Evolutionary conservation across 176 grass and related monocot genomes (phyloP).

Genomic region (Musa itinerans): DNA sequence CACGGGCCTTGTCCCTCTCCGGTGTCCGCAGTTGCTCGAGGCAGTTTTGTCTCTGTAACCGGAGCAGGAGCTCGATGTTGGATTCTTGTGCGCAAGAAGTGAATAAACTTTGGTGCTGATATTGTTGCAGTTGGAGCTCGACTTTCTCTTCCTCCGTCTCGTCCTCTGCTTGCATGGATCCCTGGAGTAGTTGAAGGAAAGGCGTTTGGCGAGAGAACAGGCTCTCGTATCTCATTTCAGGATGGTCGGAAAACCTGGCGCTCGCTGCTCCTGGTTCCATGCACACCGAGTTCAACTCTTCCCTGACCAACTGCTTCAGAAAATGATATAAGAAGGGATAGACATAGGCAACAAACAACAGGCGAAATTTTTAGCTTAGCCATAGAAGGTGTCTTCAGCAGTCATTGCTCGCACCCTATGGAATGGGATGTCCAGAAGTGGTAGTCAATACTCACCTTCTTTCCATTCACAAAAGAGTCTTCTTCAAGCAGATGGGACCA

Average conservation of each 20-base stretch:
- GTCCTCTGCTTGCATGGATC: slow-evolving; percentile 4
- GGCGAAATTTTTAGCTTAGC: too few relatives aligned
- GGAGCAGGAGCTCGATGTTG: slow-evolving; percentile 18
- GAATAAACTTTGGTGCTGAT: not conserved
- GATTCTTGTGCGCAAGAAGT: not conserved
- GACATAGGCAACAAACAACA: too few relatives aligned
- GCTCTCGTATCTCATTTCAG: not conserved
- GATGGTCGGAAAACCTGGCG: not conserved
- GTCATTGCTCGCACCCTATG: not conserved
- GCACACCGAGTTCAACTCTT: not conserved
- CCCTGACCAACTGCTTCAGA: not conserved
- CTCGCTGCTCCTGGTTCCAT: not conserved
- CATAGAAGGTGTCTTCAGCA: too few relatives aligned
- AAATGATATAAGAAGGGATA: not conserved
- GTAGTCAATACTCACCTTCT: not conserved
- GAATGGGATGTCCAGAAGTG: not conserved
- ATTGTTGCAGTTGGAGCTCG: not conserved
- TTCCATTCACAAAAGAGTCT: not conserved
- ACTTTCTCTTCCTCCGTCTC: slow-evolving; percentile 1
- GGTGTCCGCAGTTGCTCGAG: not conserved
- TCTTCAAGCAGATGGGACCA: not conserved
- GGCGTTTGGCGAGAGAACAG: not conserved
- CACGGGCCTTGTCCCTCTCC: slow-evolving; percentile 6
- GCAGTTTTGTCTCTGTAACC: slow-evolving; percentile 4
- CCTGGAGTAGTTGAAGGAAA: slow-evolving; percentile 13